phyloP scores from a whole-genome alignment of 2,329 filamentous ascomycete species.

The Penicillium oxalicum region DNA sequence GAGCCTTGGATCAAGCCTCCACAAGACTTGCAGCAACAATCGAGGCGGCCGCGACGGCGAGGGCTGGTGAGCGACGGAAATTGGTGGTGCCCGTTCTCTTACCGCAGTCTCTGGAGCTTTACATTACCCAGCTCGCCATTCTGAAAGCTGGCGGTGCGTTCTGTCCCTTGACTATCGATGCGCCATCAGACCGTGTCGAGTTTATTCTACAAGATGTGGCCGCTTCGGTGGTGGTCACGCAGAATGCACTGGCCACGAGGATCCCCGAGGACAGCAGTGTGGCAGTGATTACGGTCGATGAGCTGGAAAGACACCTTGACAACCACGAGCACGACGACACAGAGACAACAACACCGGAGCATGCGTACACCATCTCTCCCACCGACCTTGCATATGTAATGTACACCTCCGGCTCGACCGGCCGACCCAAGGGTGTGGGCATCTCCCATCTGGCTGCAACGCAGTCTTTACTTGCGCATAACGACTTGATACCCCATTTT shows the following conservation, averaged over 20 bases:
- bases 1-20: constrained; percentile 55
- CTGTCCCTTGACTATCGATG: constrained; percentile 74
- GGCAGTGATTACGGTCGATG: constrained; percentile 20
- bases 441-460: constrained; percentile 74
- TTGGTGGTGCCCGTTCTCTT: constrained; percentile 67
- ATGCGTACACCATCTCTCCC: constrained; percentile 21
- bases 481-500: constrained; percentile 69
- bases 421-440: constrained; percentile 78
- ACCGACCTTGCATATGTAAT: constrained; percentile 70
- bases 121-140: constrained; percentile 69
- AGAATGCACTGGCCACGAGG: constrained; percentile 24
- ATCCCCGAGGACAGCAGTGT: constrained; percentile 17
- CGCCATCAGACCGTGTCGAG: constrained; percentile 66
- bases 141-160: constrained; percentile 79
- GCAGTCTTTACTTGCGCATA: constrained; percentile 76
- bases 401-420: constrained; percentile 89
- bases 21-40: constrained; percentile 52
- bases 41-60: constrained; percentile 20
- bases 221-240: constrained; percentile 64
- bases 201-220: constrained; percentile 77
- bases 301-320: constrained; percentile 8
- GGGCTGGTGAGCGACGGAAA: constrained; percentile 4
- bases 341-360: not conserved
- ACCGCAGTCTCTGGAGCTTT: constrained; percentile 70
- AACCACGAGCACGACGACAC: not conserved